Evolutionary conservation across 1,139 yeast genomes (phyloP).

Genomic region (Zygoascus sp.): DNA sequence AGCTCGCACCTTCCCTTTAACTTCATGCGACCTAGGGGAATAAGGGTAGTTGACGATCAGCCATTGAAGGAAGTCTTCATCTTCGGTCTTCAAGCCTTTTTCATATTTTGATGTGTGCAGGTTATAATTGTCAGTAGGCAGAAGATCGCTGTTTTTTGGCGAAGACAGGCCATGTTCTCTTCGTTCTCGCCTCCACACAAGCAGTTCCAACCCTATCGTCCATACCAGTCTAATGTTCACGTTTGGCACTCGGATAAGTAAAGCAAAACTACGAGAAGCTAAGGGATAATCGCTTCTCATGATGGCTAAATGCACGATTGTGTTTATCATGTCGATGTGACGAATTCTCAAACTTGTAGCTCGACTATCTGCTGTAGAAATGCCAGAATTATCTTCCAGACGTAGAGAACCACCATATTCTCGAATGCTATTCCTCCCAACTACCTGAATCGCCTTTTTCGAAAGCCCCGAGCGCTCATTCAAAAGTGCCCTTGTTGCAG

Average conservation of each 20-base stretch:
- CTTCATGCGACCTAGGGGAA: neutral
- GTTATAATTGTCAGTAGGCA: conserved; percentile 13
- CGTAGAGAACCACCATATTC: neutral
- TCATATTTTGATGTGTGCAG: conserved; percentile 19
- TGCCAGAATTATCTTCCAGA: neutral
- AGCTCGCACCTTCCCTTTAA: neutral
- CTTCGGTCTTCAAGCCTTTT: conserved; percentile 15
- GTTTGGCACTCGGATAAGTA: conserved; percentile 39
- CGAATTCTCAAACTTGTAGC: conserved; percentile 18
- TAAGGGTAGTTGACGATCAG: conserved; percentile 25
- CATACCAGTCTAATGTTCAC: conserved; percentile 44
- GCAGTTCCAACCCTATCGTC: conserved; percentile 44
- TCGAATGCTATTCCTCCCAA: conserved; percentile 1
- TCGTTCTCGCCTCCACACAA: conserved; percentile 29
- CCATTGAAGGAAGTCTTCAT: conserved; percentile 31
- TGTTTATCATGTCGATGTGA: conserved; percentile 25
- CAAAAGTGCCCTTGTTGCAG: conserved; percentile 6
- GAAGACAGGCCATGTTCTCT: conserved; percentile 14
- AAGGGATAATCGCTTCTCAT: conserved; percentile 40
- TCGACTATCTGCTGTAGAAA: neutral
- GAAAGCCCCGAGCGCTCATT: conserved; percentile 2
- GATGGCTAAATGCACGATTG: conserved; percentile 29
- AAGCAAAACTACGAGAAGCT: conserved; percentile 43
- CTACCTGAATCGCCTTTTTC: neutral
- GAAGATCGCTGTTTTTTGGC: neutral